These are phyloP conservation scores for Chlorophyllum brunneum DNA, from an alignment of 768 basidiomycete species.

Conservation along the genomic window DNA sequence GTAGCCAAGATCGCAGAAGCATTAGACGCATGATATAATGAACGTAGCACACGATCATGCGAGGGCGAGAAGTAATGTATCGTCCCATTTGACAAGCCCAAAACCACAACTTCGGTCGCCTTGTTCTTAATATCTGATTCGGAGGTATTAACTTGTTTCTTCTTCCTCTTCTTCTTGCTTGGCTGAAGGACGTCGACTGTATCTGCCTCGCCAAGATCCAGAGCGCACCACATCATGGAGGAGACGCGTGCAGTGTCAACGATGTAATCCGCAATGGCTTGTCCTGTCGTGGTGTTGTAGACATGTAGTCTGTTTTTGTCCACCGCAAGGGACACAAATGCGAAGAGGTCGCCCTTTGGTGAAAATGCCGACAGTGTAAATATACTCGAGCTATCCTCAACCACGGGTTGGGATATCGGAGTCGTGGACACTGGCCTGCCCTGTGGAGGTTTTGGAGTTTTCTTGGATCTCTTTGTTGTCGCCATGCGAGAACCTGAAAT, in stretches of 20 bases:
- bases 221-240: slow-evolving; percentile 46
- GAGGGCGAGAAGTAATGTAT: slow-evolving; percentile 58
- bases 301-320: slow-evolving; percentile 71
- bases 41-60: slow-evolving; percentile 52
- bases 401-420: slow-evolving; percentile 50
- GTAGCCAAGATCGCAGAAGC: slow-evolving; percentile 50
- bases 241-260: slow-evolving; percentile 54
- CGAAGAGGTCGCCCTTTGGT: slow-evolving; percentile 50
- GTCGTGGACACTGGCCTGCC: slow-evolving; percentile 52
- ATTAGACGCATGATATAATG: slow-evolving; percentile 52
- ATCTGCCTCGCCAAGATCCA: slow-evolving; percentile 23
- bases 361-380: slow-evolving; percentile 56
- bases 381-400: slow-evolving; percentile 41
- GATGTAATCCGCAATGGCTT: slow-evolving; percentile 54
- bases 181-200: slow-evolving; percentile 29
- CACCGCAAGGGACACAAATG: slow-evolving; percentile 58
- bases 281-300: slow-evolving; percentile 53
- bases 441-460: slow-evolving; percentile 50
- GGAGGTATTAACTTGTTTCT: slow-evolving; percentile 33
- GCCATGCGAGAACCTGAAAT: slow-evolving; percentile 30
- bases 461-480: slow-evolving; percentile 46
- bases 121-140: slow-evolving; percentile 22
- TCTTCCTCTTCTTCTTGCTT: slow-evolving; percentile 56
- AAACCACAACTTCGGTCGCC: slow-evolving; percentile 41
- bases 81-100: slow-evolving; percentile 62